Percentiles rank a stretch among this genome's conserved stretches.
Evolutionary conservation across 805 yeast species (phyloP).

Genomic region (Myxozyma neglecta): DNA sequence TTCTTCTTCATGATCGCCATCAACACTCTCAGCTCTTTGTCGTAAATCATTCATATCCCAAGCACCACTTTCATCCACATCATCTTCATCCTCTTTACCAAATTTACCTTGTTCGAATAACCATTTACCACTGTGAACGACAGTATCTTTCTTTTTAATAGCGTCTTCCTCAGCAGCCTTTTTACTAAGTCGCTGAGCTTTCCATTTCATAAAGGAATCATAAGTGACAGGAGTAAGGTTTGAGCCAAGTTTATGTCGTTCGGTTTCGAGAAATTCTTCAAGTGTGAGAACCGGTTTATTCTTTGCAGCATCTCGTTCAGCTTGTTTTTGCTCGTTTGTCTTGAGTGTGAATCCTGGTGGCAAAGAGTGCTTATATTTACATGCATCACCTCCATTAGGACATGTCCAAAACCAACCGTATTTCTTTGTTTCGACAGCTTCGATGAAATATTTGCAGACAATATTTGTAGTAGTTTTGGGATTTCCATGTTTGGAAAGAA

Average conservation of each 20-base stretch:
- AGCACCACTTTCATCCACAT: slow-evolving; percentile 33
- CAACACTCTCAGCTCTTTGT: slow-evolving; percentile 37
- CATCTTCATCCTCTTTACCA: slow-evolving; percentile 38
- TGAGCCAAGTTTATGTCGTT: slow-evolving; percentile 78
- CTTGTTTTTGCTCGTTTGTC: slow-evolving; percentile 91
- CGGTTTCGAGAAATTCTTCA: slow-evolving; percentile 94
- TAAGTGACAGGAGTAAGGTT: slow-evolving; percentile 79
- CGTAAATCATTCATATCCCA: slow-evolving; percentile 44
- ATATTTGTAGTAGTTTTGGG: slow-evolving; percentile 91
- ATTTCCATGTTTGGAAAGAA: slow-evolving; percentile 90
- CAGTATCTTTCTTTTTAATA: slow-evolving; percentile 47
- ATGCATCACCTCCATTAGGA: slow-evolving; percentile 88
- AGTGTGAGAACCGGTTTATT: slow-evolving; percentile 85
- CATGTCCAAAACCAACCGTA: slow-evolving; percentile 99
- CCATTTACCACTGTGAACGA: slow-evolving; percentile 32
- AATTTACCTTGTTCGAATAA: slow-evolving; percentile 45
- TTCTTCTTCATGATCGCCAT: slow-evolving; percentile 22
- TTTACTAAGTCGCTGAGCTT: slow-evolving; percentile 61
- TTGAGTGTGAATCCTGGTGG: slow-evolving; percentile 97
- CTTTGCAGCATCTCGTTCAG: slow-evolving; percentile 82
- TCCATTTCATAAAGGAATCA: slow-evolving; percentile 82
- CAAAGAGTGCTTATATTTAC: slow-evolving; percentile 92
- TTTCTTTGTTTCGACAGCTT: slow-evolving; percentile 94
- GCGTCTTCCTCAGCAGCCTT: slow-evolving; percentile 47
- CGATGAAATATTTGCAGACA: slow-evolving; percentile 90